Base-by-base conservation (phyloP, 2,329 filamentous ascomycete genomes). In the Colletotrichum simmondsii region DNA sequence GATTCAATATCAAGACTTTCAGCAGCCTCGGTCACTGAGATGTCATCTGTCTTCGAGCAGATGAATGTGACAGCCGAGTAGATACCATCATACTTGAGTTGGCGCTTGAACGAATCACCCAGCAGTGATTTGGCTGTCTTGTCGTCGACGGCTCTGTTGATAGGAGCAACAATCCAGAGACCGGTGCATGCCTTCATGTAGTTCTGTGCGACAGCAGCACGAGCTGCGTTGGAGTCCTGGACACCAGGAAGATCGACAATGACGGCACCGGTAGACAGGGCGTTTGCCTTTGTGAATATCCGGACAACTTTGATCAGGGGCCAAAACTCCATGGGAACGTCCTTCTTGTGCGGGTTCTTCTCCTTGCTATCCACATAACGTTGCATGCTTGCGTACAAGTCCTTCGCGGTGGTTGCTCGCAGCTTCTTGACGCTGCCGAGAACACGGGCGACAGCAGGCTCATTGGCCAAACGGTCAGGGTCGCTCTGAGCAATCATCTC, bases 21-120 rank as follows among this genome's bases (percentile, higher is more conserved):
- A 0, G 77, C 65, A 19, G 79, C 78, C 68, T 85, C 84, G 0
- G 75, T 82, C 10, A 80, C 71, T 1, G 76, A 77, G 8, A 92
- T 90, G 64, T 92, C 89, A 75, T 92, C 91, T 0, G 89, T 90
- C 76, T 92, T 92, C n/a, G 85, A 88, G 76, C 90, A 92, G 14
- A 92, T 89, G 71, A 92, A 92, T 0, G 88, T 91, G 1, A 92
- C 83, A 2, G 81, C 83, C 5, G 82, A 85, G 68, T 88, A 89
- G 0, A 83, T 85, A 2, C 89, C 87, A 71, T 92, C 90, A 76
- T 89, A 88, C 71, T 90, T 88, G 5, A 92, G 80, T 75, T 92
- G 90, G 0, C 87, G 83, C 76, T 87, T 89, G 81, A 91, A 91
- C 0, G 85, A 85, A 24, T 89, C 84, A 0, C 89, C 89, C 7